Percentiles rank a stretch among this genome's conserved stretches.
Conservation (phyloP, 257 asterid species). For the Gynochthodes officinalis region DNA sequence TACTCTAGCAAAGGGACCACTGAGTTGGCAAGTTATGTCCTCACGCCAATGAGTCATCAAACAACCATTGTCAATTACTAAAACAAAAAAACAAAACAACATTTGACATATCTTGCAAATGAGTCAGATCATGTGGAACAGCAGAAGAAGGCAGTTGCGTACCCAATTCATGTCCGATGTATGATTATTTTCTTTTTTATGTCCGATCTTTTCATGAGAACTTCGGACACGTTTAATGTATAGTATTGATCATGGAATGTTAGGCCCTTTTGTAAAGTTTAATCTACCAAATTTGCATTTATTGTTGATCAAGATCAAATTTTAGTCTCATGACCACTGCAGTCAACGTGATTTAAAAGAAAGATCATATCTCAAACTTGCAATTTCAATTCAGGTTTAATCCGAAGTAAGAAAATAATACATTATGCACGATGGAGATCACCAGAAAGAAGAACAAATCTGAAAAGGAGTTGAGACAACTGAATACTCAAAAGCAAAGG, state of each 20-base stretch:
- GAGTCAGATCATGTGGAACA: not conserved
- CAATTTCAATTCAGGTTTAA: too few relatives aligned
- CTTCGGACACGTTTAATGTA: too few relatives aligned
- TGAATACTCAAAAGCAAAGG: not conserved
- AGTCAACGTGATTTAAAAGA: not conserved
- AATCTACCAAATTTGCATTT: not conserved
- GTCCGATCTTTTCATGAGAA: too few relatives aligned
- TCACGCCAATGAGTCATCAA: not conserved
- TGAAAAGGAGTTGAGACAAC: slow-evolving; percentile 1
- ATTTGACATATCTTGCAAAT: not conserved
- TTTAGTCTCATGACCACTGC: not conserved
- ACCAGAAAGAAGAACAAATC: not conserved
- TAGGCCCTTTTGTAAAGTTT: not conserved
- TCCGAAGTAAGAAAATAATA: too few relatives aligned
- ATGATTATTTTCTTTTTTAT: too few relatives aligned
- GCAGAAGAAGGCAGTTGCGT: not conserved
- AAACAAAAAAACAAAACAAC: too few relatives aligned
- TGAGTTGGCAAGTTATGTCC: not conserved
- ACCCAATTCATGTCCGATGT: not conserved
- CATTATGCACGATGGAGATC: too few relatives aligned
- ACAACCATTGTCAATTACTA: not conserved
- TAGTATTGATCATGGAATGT: not conserved
- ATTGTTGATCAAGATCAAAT: too few relatives aligned
- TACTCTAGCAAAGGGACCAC: too few relatives aligned
- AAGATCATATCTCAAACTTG: not conserved